Evolutionary conservation across 345 rosid genomes (phyloP).

Genomic region (Gossypium longicalyx): DNA sequence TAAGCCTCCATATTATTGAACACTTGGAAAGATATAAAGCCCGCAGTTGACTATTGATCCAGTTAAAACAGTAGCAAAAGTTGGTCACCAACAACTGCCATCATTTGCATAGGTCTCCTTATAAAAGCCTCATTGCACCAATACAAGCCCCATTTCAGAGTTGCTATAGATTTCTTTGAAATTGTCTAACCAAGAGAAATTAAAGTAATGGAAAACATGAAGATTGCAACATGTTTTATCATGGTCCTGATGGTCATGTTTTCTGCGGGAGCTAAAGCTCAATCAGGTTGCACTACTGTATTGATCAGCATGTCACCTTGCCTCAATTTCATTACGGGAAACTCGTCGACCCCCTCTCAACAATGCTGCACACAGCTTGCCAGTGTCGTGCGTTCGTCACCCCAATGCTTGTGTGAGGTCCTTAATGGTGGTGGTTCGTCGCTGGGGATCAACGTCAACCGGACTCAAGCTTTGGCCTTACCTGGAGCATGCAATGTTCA

Average conservation of each 20-base stretch:
- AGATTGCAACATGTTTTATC: neutral
- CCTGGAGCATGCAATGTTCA: conserved; percentile 74
- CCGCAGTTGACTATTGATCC: neutral
- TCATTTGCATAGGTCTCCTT: neutral
- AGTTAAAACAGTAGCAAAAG: neutral
- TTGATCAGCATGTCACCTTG: neutral
- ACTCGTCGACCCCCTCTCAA: conserved; percentile 50
- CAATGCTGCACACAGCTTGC: conserved; percentile 72
- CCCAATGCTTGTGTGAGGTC: neutral
- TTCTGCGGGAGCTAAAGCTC: neutral
- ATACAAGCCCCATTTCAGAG: no score
- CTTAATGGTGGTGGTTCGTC: no score
- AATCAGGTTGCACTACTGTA: neutral
- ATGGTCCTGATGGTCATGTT: neutral
- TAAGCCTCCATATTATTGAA: neutral
- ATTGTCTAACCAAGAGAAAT: neutral
- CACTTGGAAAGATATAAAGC: neutral
- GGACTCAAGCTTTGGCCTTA: conserved; percentile 59
- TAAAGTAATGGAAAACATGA: neutral
- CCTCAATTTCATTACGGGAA: neutral
- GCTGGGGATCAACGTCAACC: conserved; percentile 41
- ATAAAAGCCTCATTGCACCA: neutral
- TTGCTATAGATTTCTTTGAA: neutral
- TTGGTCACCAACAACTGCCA: neutral
- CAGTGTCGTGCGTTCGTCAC: conserved; percentile 48